Conservation (phyloP, 176 grass and related monocot species). For the Miscanthus lutarioriparius region DNA sequence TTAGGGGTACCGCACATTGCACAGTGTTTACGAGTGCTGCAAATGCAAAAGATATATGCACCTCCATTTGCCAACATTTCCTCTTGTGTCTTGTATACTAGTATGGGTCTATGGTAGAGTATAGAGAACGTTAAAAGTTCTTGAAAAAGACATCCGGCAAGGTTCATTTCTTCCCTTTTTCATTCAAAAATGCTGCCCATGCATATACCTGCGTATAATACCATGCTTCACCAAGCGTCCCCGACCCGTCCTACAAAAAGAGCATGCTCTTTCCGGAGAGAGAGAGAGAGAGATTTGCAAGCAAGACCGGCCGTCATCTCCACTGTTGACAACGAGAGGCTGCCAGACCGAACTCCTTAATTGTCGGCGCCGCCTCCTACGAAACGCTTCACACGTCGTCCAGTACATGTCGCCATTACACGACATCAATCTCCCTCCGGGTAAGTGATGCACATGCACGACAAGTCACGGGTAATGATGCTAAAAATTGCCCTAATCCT, state of each 20-base stretch:
- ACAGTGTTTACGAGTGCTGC: not conserved
- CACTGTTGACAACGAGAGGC: no score
- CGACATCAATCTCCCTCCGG: no score
- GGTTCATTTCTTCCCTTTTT: slow-evolving; percentile 15
- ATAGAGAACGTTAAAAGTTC: not conserved
- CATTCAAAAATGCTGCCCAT: not conserved
- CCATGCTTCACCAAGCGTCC: not conserved
- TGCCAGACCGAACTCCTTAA: not conserved
- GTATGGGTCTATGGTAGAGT: not conserved
- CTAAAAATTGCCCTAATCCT: no score
- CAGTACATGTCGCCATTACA: no score
- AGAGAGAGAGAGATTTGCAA: not conserved
- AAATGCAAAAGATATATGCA: not conserved
- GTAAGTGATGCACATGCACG: no score
- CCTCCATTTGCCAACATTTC: slow-evolving; percentile 37
- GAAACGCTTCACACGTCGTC: no score
- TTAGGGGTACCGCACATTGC: not conserved
- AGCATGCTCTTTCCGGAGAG: not conserved
- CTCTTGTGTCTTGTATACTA: not conserved
- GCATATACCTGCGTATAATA: not conserved
- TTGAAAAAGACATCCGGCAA: slow-evolving; percentile 20
- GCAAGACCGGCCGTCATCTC: not conserved
- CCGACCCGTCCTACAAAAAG: slow-evolving; percentile 1
- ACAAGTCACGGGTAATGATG: no score
- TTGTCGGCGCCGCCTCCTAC: no score